These are phyloP conservation scores for Cystobasidiopsis lactophilus DNA, from an alignment of 768 basidiomycete species.

Conservation along the genomic window DNA sequence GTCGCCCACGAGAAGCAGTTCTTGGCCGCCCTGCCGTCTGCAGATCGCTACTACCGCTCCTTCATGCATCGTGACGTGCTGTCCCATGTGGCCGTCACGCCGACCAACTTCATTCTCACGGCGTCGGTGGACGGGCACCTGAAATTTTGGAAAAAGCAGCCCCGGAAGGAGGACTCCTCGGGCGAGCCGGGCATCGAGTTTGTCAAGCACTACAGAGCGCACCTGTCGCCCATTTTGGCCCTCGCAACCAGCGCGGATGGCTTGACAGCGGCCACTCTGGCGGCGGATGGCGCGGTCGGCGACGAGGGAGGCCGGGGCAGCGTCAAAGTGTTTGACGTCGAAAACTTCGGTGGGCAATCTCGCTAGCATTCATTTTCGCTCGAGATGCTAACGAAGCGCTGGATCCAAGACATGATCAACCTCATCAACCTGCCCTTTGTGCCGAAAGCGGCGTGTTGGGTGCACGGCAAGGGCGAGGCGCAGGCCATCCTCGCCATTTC, in stretches of 20 bases:
- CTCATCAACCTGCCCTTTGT: constrained; percentile 72
- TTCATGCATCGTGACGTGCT: constrained; percentile 94
- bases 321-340: constrained; percentile 88
- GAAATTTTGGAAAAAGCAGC: constrained; percentile 98
- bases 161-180: neutral
- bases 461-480: constrained; percentile 68
- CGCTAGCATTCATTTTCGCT: neutral
- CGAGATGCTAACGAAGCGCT: neutral
- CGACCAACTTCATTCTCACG: constrained; percentile 83
- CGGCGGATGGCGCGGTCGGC: constrained; percentile 37
- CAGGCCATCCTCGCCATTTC: constrained; percentile 74
- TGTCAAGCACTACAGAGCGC: constrained; percentile 92
- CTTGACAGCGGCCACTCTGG: constrained; percentile 69
- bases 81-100: constrained; percentile 71
- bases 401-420: constrained; percentile 81
- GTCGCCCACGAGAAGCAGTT: constrained; percentile 47
- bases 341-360: constrained; percentile 89
- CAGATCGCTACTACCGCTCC: constrained; percentile 86
- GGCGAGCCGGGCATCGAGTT: constrained; percentile 60
- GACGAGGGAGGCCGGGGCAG: constrained; percentile 31
- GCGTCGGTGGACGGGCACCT: constrained; percentile 86
- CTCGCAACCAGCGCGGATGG: constrained; percentile 82
- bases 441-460: constrained; percentile 84
- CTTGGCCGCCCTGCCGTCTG: constrained; percentile 70
- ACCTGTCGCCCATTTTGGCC: constrained; percentile 50